Evolutionary conservation across 371 early-diverging fungal genomes (phyloP).

Genomic region (Mortierella sp.): DNA sequence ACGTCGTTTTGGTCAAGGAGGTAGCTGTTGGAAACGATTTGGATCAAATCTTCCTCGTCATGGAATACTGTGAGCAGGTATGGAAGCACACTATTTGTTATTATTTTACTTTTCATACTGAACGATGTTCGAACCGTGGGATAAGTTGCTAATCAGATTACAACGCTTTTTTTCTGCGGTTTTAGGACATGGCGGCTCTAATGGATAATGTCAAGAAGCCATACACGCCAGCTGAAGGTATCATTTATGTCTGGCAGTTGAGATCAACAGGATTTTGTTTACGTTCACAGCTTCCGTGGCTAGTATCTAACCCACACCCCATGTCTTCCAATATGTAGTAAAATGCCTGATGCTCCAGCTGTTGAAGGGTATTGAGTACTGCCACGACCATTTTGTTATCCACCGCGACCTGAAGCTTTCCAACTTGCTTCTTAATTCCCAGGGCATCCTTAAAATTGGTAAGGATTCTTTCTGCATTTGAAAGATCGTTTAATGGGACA

Average conservation of each 20-base stretch:
- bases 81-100: not conserved
- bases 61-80: slow-evolving; percentile 87
- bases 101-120: not conserved
- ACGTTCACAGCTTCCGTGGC: no score
- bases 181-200: slow-evolving; percentile 76
- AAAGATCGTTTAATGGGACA: not conserved
- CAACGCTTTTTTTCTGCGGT: not conserved
- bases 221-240: slow-evolving; percentile 74
- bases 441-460: slow-evolving; percentile 88
- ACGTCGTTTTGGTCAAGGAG: slow-evolving; percentile 89
- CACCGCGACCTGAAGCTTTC: slow-evolving; percentile 93
- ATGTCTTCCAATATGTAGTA: slow-evolving; percentile 61
- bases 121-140: not conserved
- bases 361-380: slow-evolving; percentile 80
- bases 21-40: slow-evolving; percentile 79
- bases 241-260: not conserved
- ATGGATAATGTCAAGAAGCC: slow-evolving; percentile 74
- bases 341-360: slow-evolving; percentile 89
- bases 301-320: not conserved
- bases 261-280: not conserved
- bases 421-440: slow-evolving; percentile 81
- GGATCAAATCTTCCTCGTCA: slow-evolving; percentile 80
- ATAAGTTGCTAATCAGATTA: not conserved
- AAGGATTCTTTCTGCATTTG: not conserved
- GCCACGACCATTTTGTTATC: slow-evolving; percentile 82